A percentile compares a stretch with the other conserved stretches of the same genome.
These are phyloP conservation scores for Phylloporus arenicola DNA, from an alignment of 768 basidiomycete species.

Conservation along the genomic window DNA sequence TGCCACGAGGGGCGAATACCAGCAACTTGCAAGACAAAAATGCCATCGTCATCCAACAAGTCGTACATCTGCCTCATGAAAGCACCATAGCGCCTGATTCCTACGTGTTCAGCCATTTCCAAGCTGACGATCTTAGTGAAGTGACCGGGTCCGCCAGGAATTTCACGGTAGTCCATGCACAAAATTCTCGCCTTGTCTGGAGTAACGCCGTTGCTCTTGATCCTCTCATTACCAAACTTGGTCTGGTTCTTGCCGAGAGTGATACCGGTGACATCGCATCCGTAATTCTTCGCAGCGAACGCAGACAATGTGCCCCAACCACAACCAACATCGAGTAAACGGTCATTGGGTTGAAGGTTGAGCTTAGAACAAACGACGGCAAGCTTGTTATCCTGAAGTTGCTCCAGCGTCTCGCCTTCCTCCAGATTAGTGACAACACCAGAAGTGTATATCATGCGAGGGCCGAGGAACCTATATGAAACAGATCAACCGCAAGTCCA, in stretches of 20 bases:
- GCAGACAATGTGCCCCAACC: slow-evolving; percentile 97
- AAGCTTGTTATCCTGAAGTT: slow-evolving; percentile 98
- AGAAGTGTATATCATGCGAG: slow-evolving; percentile 96
- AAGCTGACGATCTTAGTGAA: slow-evolving; percentile 94
- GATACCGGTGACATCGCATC: slow-evolving; percentile 93
- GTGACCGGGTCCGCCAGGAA: slow-evolving; percentile 66
- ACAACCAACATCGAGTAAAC: slow-evolving; percentile 79
- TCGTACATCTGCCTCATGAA: slow-evolving; percentile 93
- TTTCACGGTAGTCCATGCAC: slow-evolving; percentile 90
- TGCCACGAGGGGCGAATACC: slow-evolving; percentile 96
- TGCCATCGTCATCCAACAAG: slow-evolving; percentile 89
- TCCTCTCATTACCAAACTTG: slow-evolving; percentile 85
- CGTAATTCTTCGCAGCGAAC: slow-evolving; percentile 96
- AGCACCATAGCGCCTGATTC: slow-evolving; percentile 82
- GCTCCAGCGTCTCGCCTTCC: slow-evolving; percentile 77
- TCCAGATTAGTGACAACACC: slow-evolving; percentile 75
- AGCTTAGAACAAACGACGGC: slow-evolving; percentile 93
- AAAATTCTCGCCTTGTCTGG: slow-evolving; percentile 80
- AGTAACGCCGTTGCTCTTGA: slow-evolving; percentile 69
- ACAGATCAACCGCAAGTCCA: not conserved
- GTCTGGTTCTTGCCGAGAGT: slow-evolving; percentile 91
- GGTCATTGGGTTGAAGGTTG: slow-evolving; percentile 79
- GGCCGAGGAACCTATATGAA: slow-evolving; percentile 74
- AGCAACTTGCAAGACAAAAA: slow-evolving; percentile 95
- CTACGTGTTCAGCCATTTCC: slow-evolving; percentile 99